Evolutionary conservation across 1,284 basidiomycete genomes (phyloP), one percentile per base, ranked within the genome.

Genomic region (Cystobasidium pallidum): DNA sequence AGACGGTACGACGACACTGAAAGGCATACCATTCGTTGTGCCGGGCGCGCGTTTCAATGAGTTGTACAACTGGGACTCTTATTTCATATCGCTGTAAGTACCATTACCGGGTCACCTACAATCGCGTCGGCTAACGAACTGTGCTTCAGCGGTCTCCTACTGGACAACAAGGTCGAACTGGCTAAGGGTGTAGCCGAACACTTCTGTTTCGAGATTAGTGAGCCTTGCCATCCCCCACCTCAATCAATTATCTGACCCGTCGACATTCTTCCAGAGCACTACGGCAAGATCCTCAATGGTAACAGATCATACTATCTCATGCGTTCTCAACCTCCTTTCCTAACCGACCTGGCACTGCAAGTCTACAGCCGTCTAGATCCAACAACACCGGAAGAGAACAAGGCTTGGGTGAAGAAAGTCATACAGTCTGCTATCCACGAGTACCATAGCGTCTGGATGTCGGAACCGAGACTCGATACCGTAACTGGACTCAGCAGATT

Each of bases 351-450:
- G 88, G 93, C 94, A 0, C 85, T 98, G 39, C 96, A 98, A 81
- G 95, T 98, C 80, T 99, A 92, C 84, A 94, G 94, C 79, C 92
- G 94, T 79, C 87, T 97, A 68, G 92, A 96, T 78, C 89, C 91
- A 32, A 88, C 88, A 3, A 89, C 94, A 76, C 83, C 89, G 74
- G 87, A 88, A 41, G 87, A 87, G 71, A 96, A 97, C 84, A 90
- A 90, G 58, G 84, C 84, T 59, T 99, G 94, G 94, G 86, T 99
- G 65, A 95, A 93, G 81, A 88, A 89, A 24, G 94, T 94, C 1
- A 96, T 99, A 74, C 90, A 91, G 79, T 92, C 95, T 3, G 94
- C 95, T 32, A 94, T 99, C 84, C 97, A 98, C 82, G 95, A 99
- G 80, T 99, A 99, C 81, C 94, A 98, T 84, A 92, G 90, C 43